Base-by-base conservation (phyloP, 257 asterid genomes). In the Nicotiana noctiflora region DNA sequence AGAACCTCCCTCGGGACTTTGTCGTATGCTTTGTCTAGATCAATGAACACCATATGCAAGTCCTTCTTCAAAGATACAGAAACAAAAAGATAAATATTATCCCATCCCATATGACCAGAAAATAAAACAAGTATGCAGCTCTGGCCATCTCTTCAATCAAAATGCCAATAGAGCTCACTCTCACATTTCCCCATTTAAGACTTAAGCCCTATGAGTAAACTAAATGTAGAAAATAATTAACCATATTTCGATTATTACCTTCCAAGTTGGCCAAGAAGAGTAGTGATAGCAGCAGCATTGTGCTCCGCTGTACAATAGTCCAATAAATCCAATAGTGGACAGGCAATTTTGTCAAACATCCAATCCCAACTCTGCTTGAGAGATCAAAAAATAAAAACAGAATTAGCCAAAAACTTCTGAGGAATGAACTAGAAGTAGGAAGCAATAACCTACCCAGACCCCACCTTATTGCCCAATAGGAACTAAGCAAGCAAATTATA, bases 221-320 rank as follows among this genome's bases (percentile, higher is more conserved):
- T 46, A 15, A 70, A 46, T 49, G 40, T 56, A 23, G 78, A 46
- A 6, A 46, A 72, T 14, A 72, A 46, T 72, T 72, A 46, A 72
- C 23, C 7, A 46, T 23, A 21, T 49, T 70, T 46, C 21, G 60
- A 14, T n/a, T 23, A 34, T 56, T 90, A 95, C 99, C 98, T 95
- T 79, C 98, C 99, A 79, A 95, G 90, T 86, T 92, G 97, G 75
- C 97, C 97, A 65, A 93, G 89, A 81, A 92, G 94, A 78, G 88
- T 55, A 82, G 88, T 12, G 68, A 89, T 72, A 77, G 94, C 96
- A 77, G 87, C 86, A 78, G 90, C 87, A 44, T 85, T 81, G 61
- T 84, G 76, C 81, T 89, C 94, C 82, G 79, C 55, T 27, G 80
- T 81, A 85, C 76, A 83, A 7, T 91, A 84, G 77, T 91, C 96